A percentile compares a stretch with the other conserved stretches of the same genome.
Conservation (phyloP, 352 stramenopile genomes). For the Pythium oligandrum region DNA sequence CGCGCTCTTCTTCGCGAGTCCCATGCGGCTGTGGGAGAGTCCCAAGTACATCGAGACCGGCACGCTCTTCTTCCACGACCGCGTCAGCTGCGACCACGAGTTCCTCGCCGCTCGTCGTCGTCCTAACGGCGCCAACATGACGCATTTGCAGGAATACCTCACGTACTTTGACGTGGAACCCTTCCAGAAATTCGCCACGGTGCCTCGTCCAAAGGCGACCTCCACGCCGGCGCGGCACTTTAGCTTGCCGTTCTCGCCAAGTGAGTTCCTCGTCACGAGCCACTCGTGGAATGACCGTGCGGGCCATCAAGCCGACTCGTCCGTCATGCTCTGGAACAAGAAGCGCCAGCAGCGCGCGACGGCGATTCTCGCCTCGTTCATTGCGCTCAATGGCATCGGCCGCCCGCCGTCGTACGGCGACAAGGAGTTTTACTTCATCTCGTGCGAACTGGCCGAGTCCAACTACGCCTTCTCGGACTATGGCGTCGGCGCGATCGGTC, state of each 20-base stretch:
- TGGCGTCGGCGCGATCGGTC: slow-evolving; percentile 46
- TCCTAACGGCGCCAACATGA: slow-evolving; percentile 23
- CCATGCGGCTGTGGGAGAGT: slow-evolving; percentile 48
- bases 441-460: slow-evolving; percentile 61
- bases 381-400: slow-evolving; percentile 21
- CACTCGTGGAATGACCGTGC: slow-evolving; percentile 62
- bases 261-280: slow-evolving; percentile 44
- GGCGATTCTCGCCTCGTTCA: slow-evolving; percentile 52
- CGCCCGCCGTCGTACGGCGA: slow-evolving; percentile 54
- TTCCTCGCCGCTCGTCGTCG: slow-evolving; percentile 27
- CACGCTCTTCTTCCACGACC: slow-evolving; percentile 70
- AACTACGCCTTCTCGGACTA: slow-evolving; percentile 67
- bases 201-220: slow-evolving; percentile 15
- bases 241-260: slow-evolving; percentile 17
- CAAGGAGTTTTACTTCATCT: slow-evolving; percentile 78
- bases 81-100: slow-evolving; percentile 35
- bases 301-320: slow-evolving; percentile 73
- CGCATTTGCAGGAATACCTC: slow-evolving; percentile 47
- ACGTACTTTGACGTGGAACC: slow-evolving; percentile 42
- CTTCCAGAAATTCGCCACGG: slow-evolving; percentile 29
- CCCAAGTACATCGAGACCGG: slow-evolving; percentile 48
- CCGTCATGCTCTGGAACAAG: slow-evolving; percentile 71
- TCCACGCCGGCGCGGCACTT: slow-evolving; percentile 15
- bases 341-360: slow-evolving; percentile 53
- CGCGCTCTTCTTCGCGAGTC: slow-evolving; percentile 56